Evolutionary conservation across 768 basidiomycete genomes (phyloP), one percentile per base, ranked within the genome.

Genomic region (Pisolithus albus): DNA sequence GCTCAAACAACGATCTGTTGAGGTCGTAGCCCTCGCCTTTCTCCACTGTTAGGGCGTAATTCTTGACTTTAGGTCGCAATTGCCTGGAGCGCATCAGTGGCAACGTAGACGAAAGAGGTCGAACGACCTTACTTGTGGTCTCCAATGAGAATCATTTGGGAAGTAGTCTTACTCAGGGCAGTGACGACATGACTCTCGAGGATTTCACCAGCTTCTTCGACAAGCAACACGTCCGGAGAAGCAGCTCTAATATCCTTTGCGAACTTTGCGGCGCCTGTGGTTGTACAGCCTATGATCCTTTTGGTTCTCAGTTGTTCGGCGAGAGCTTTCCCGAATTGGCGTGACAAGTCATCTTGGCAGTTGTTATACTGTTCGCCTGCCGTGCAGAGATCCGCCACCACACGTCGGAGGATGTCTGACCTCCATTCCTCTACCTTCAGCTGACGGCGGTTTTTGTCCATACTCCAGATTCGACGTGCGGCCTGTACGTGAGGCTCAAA

Each of bases 161-260:
- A 63, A 0, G 77, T 77, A 1, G 68, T 51, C 1, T 51, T 51
- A 0, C 75, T 75, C 4, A 86, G 64, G 0, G 85, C 77, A 0
- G 82, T 82, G 37, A 86, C 54, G 36, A 84, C 66, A 57, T 86
- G 84, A 52, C 79, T 81, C 59, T 86, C 84, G 2, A 86, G 61
- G 41, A 86, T 85, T 57, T 87, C 84, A 6, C 85, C 84, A 0
- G 84, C 84, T 63, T 86, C 85, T 58, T 86, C 85, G 1, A 86
- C 83, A 1, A 86, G 67, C 3, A 86, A 61, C 1, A 86, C 73
- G 8, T 73, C 70, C 0, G 82, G 79, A 1, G 65, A 63, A 8
- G 71, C 75, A 1, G 70, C 71, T 24, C 69, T 75, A 23, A 86
- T 74, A 16, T 67, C 68, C 1, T 72, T 64, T 0, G 67, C 64